Conservation (phyloP, 2,329 filamentous ascomycete species). For the Trichocomaceae sp. region DNA sequence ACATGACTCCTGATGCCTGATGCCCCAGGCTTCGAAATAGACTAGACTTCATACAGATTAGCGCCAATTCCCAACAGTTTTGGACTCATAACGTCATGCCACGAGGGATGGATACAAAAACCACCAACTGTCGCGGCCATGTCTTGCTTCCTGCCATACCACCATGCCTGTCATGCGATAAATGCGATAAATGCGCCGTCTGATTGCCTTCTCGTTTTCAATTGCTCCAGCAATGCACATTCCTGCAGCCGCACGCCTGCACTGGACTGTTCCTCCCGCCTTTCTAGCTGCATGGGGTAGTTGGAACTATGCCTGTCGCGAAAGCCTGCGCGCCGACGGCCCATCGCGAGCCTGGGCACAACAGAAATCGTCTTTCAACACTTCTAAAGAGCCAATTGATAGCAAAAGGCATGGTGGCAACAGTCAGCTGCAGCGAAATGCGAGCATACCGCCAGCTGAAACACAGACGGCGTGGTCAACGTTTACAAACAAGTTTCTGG, state of each 20-base stretch:
- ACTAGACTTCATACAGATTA: neutral
- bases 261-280: conserved; percentile 32
- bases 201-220: conserved; percentile 12
- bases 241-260: conserved; percentile 26
- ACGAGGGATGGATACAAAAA: conserved; percentile 11
- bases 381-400: conserved; percentile 13
- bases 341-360: conserved; percentile 18
- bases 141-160: neutral
- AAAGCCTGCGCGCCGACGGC: conserved; percentile 19
- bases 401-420: conserved; percentile 12
- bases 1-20: no score
- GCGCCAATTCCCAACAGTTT: neutral
- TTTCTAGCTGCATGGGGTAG: conserved; percentile 13
- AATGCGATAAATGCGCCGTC: conserved; percentile 19
- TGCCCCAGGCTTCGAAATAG: no score
- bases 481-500: conserved; percentile 46
- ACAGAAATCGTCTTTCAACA: conserved; percentile 23
- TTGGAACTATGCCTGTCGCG: conserved; percentile 16
- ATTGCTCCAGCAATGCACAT: conserved; percentile 29
- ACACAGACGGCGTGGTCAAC: conserved; percentile 37
- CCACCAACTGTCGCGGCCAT: neutral
- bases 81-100: conserved; percentile 12
- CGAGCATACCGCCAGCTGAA: conserved; percentile 15
- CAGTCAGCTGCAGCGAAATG: conserved; percentile 5
- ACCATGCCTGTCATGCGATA: neutral